Evolutionary conservation across 2,329 filamentous ascomycete genomes (phyloP), one percentile per base, ranked within the genome.

Genomic region (Cercospora zeae-maydis): DNA sequence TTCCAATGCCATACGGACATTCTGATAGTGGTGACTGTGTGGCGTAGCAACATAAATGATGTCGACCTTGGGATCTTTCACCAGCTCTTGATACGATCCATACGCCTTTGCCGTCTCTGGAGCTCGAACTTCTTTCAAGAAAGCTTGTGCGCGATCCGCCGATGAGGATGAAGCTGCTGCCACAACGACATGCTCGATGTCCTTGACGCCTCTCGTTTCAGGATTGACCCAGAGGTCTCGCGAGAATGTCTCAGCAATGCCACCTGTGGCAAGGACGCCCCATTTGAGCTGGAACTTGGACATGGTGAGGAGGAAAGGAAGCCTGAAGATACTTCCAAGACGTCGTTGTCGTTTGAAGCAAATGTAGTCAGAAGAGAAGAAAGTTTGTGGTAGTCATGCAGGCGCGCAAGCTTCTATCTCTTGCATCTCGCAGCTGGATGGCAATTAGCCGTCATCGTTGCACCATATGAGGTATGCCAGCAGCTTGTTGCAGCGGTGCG

Each of bases 1-100:
- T 68, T 91, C 84, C 39, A 96, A 82, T 47, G 88, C 89, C n/a
- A 96, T 84, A 85, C 92, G 91, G 67, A 86, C 85, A 78, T 96
- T 93, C 76, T 96, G 91, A 80, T 93, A 96, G 80, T 96, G 92
- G 76, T 96, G 92, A 71, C 90, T 93, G 79, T 96, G 92, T 14
- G 92, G 92, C 3, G 92, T 96, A 24, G 91, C 92, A 61, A 96
- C 86, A 77, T 96, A 96, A 78, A 96, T 79, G 70, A 96, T 90
- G 76, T 96, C 90, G 68, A 96, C 84, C 71, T 91, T 84, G 6
- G 88, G 80, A 74, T 96, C 91, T 56, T 84, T 83, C 27, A 93
- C 91, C 30, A 96, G 84, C 74, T 92, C 90, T 65, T 87, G 83
- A 77, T 96, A 96, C 10, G 88, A 91, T 63, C 89, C 90, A 74